These are phyloP conservation scores for Penicillium crystallinum DNA, from an alignment of 495 filamentous ascomycete genomes.

Conservation along the genomic window DNA sequence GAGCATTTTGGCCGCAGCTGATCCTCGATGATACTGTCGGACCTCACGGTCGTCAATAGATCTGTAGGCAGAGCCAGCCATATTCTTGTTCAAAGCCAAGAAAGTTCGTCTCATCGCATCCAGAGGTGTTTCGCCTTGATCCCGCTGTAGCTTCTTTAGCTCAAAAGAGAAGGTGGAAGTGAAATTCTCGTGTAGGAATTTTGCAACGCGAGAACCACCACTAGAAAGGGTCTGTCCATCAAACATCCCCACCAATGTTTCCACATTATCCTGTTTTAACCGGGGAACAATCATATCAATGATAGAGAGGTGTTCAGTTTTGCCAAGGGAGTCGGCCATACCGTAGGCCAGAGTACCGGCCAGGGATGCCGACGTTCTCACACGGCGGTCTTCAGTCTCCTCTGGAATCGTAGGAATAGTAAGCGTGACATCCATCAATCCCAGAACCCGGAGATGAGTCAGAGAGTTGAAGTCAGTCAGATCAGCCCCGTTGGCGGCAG, in stretches of 20 bases:
- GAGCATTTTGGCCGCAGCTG: conserved; percentile 62
- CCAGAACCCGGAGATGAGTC: conserved; percentile 79
- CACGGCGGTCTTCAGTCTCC: conserved; percentile 88
- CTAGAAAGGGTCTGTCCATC: conserved; percentile 82
- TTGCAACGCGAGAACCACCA: conserved; percentile 90
- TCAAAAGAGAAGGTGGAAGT: conserved; percentile 77
- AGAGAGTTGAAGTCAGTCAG: conserved; percentile 89
- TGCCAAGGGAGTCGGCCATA: conserved; percentile 95
- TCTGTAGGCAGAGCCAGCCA: conserved; percentile 81
- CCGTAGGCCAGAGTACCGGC: conserved; percentile 87
- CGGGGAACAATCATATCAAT: conserved; percentile 94
- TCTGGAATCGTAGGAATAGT: conserved; percentile 90
- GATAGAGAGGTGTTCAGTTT: conserved; percentile 91
- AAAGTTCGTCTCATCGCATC: conserved; percentile 87
- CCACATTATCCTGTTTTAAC: conserved; percentile 84
- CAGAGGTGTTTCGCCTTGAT: conserved; percentile 59
- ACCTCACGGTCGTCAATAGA: conserved; percentile 67
- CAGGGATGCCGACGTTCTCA: conserved; percentile 88
- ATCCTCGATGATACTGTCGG: conserved; percentile 60
- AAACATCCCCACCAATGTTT: conserved; percentile 89
- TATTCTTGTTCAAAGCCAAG: conserved; percentile 84
- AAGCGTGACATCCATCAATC: conserved; percentile 96
- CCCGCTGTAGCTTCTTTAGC: conserved; percentile 53
- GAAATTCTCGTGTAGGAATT: conserved; percentile 94
- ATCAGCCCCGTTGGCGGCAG: conserved; percentile 56